These are phyloP conservation scores for Sungouiella thailandica DNA, from an alignment of 805 yeast genomes.

Conservation along the genomic window DNA sequence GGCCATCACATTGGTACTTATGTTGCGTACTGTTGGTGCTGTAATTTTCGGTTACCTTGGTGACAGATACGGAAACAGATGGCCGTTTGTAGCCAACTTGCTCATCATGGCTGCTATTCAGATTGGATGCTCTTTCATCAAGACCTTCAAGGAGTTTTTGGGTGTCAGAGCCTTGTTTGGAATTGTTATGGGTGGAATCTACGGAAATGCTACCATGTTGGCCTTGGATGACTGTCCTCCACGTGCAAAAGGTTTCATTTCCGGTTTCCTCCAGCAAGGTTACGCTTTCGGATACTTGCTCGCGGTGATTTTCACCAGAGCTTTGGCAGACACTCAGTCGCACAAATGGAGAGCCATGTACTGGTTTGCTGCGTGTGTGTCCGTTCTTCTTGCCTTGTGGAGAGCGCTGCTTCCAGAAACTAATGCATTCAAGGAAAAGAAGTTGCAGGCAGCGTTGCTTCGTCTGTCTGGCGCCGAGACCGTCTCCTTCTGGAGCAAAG, in stretches of 20 bases:
- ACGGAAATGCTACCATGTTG: conserved; percentile 8
- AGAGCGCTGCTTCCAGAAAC: conserved; percentile 9
- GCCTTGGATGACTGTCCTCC: conserved; percentile 11
- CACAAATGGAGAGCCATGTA: conserved; percentile 10
- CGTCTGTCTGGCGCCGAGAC: conserved; percentile 4
- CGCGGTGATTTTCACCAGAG: conserved; percentile 10
- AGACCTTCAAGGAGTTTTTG: conserved; percentile 6
- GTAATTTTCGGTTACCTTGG: conserved; percentile 8
- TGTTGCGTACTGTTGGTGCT: conserved; percentile 10
- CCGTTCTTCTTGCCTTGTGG: conserved; percentile 3
- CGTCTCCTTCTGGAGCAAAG: conserved; percentile 7
- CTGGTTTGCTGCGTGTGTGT: conserved; percentile 7
- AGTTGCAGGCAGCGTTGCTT: conserved; percentile 2
- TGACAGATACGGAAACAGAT: conserved; percentile 8
- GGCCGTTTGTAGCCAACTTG: conserved; percentile 10
- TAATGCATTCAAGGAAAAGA: conserved; percentile 4
- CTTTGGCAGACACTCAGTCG: conserved; percentile 8
- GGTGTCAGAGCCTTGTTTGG: conserved; percentile 10
- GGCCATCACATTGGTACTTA: conserved; percentile 10
- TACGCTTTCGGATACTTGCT: conserved; percentile 10
- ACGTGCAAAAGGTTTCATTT: conserved; percentile 9
- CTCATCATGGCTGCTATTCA: conserved; percentile 5
- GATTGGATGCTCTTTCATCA: conserved; percentile 7
- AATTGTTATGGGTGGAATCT: conserved; percentile 11
- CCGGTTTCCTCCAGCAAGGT: conserved; percentile 9